Base-by-base conservation (phyloP, 2,329 filamentous ascomycete species). In the Mycosphaerella sp. region DNA sequence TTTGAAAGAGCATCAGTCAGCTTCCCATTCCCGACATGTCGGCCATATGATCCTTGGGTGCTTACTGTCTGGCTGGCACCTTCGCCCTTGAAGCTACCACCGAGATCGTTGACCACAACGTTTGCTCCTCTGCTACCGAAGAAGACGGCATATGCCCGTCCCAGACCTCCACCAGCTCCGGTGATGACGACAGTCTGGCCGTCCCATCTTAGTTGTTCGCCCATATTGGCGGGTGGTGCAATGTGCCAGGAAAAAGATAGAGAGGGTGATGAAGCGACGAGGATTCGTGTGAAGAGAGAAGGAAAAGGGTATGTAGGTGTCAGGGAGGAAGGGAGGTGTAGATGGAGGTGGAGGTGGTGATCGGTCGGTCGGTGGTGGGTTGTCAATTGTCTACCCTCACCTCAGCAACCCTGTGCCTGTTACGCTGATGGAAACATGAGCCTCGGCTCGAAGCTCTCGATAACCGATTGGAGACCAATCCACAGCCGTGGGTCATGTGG, bases 31-130 rank as follows among this genome's bases (percentile, higher is more conserved):
- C 12, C 31, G 26, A 17, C 9, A 14, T n/a, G 8, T 6, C 40
- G 14, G 38, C 11, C 11, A 14, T n/a, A 4, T 42, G 14, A 42
- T 38, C 2, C 2, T 38, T 6, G 6, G n/a, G 31, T 34, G 45
- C 59, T 56, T 52, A 62, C 60, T 6, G 60, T 56, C 83, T 89
- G 95, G 71, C 83, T 83, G 41, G 87, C 92, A 56, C 91, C 92
- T 76, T 96, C 90, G 64, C 93, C 92, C 74, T 93, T 92, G 79
- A 93, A 91, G 45, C 90, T 93, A 48, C 83, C 89, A 59, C 93
- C 93, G 48, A 97, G 81, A 71, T 98, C 93, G 73, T 98, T 98
- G 66, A 98, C 93, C 45, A 98, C 92, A 65, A 95, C 87, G 73
- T 86, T 95, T 64, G 90, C 93, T 67, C 93, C 93, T 69, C 92